Conservation (phyloP, 345 rosid species). For the Aquilaria malaccensis region DNA sequence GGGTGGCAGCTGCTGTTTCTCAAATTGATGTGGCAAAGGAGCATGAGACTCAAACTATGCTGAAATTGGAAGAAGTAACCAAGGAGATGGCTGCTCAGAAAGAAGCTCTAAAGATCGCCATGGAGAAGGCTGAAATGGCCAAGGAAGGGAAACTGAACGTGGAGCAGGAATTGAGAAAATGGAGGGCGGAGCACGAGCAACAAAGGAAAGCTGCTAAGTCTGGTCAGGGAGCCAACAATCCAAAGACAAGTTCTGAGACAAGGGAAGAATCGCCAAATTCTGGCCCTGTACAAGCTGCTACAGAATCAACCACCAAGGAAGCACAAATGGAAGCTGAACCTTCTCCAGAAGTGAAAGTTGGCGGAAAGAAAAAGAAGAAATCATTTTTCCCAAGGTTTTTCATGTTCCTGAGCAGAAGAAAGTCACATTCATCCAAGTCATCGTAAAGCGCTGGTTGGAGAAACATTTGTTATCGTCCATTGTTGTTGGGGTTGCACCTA, state of each 20-base stretch:
- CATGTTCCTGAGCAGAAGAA: slow-evolving; percentile 56
- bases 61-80: slow-evolving; percentile 52
- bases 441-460: slow-evolving; percentile 8
- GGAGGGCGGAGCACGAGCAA: slow-evolving; percentile 73
- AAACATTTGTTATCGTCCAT: background rate
- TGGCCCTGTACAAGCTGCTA: slow-evolving; percentile 9
- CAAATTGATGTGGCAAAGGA: slow-evolving; percentile 62
- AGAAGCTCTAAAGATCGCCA: slow-evolving; percentile 48
- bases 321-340: slow-evolving; percentile 23
- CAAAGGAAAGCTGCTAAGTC: slow-evolving; percentile 42
- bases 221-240: slow-evolving; percentile 23
- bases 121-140: slow-evolving; percentile 74
- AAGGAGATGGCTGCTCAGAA: slow-evolving; percentile 42
- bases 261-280: slow-evolving; percentile 22
- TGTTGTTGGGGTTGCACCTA: slow-evolving; percentile 6
- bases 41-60: slow-evolving; percentile 41
- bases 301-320: slow-evolving; percentile 3
- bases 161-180: slow-evolving; percentile 75
- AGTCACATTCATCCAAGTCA: slow-evolving; percentile 38
- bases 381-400: slow-evolving; percentile 62
- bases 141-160: slow-evolving; percentile 72
- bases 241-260: slow-evolving; percentile 25
- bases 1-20: slow-evolving; percentile 62
- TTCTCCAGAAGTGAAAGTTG: slow-evolving; percentile 25
- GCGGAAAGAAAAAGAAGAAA: slow-evolving; percentile 69